Evolutionary conservation across 306 rosid species (phyloP), one percentile per base, ranked within the genome.

Genomic region (Cucumis hystrix): DNA sequence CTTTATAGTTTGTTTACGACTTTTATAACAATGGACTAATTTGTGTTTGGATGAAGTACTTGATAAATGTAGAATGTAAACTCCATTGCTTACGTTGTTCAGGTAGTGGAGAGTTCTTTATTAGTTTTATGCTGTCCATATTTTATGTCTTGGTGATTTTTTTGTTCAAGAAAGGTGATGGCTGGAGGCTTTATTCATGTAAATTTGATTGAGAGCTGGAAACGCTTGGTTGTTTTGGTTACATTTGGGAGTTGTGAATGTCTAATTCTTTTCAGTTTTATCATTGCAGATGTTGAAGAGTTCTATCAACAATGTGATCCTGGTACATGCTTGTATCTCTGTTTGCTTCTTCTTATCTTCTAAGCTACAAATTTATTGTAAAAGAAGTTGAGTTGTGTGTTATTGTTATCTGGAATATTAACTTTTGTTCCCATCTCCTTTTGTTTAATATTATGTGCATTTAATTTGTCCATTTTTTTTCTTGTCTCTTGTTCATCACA

Each of bases 301-400:
- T 93, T 93, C 87, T 88, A 81, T 82, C 91, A 76, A 80, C 91
- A 88, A 83, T 93, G 98, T 68, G 97, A 91, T 84, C 98, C 98
- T 43, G 98, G 97, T 93, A 70, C 77, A 17, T 52, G 17, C 77
- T 14, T 52, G 35, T 8, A 17, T 49, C 23, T 47, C 77, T 49
- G 25, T 51, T 49, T 16, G 20, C 77, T 33, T 80, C 43, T 52
- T 78, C 67, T 79, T 39, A 83, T 70, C 60, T 71, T 71, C 10
- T 73, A 5, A 52, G 61, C 62, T 45, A 52, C 3, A 16, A 73
- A 14, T 73, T 73, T 1, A 17, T 52, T 51, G 61, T 28, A 14
- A 25, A 71, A 16, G 41, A 51, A 51, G 56, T 17, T 37, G 28
- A 49, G 41, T 71, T 49, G 23, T 71, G 28, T 73, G 18, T 52